Evolutionary conservation across 1,284 basidiomycete genomes (phyloP), one percentile per base, ranked within the genome.

Genomic region (Somion occarium): DNA sequence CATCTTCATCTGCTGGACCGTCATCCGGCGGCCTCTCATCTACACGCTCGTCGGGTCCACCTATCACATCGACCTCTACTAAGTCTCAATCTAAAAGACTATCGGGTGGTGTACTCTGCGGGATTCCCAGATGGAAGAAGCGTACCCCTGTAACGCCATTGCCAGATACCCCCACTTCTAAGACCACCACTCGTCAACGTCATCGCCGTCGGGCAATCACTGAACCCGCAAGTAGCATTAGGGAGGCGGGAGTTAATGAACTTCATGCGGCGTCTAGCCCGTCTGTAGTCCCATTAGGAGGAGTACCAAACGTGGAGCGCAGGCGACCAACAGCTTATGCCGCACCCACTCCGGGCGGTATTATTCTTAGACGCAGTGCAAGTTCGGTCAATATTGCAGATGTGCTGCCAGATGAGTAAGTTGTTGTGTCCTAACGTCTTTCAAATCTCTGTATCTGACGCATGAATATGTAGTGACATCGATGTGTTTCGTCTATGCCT

Each of bases 361-460:
- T 30, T 26, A 11, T 38, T 22, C 4, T 18, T 2, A 27, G 19
- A 23, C n/a, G 44, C 12, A 46, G 44, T 27, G 44, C 44, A 27
- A 25, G 22, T 5, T n/a, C 9, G 3, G 11, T 46, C 24, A 15
- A 18, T 26, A 23, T 46, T 27, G 4, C 38, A 15, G n/a, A 15
- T 39, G 38, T 27, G 5, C 24, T 47, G 25, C 46, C 46, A 38
- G 46, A 47, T 18, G 46, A 47, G 46, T 47, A 38, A 13, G 46
- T 38, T 3, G 2, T 30, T 12, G 37, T 34, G 3, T 27, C 3
- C 13, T 12, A 4, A 26, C 34, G 3, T n/a, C 20, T 46, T 30
- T 9, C 11, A 19, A 19, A 26, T 23, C 11, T 13, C 9, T 12
- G 20, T 18, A 25, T 7, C 22, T 25, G 5, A 46, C 24, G 22